Conservation (phyloP, 768 basidiomycete species). For the Tylopilus sp. region DNA sequence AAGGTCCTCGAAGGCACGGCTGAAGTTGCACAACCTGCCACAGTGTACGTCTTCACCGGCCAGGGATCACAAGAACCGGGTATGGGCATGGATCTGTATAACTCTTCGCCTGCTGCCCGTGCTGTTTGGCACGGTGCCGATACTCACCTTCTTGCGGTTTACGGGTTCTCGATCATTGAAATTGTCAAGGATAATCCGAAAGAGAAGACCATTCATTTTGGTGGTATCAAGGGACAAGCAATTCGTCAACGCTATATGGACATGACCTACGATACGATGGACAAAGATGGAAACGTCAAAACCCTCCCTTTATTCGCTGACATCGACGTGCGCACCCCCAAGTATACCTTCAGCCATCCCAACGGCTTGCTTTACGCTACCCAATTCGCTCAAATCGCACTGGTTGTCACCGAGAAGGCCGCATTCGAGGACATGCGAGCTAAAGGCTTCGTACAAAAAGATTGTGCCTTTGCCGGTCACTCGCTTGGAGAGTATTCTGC, state of each 20-base stretch:
- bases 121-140: conserved; percentile 98
- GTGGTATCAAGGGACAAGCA: conserved; percentile 97
- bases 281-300: conserved; percentile 94
- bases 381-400: conserved; percentile 97
- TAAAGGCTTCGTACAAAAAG: conserved; percentile 90
- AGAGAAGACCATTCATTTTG: conserved; percentile 97
- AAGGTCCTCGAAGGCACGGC: conserved; percentile 92
- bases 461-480: conserved; percentile 95
- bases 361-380: conserved; percentile 95
- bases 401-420: conserved; percentile 97
- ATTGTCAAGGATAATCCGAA: conserved; percentile 99
- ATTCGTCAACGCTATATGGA: conserved; percentile 99
- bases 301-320: conserved; percentile 95
- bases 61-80: conserved; percentile 97
- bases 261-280: conserved; percentile 96
- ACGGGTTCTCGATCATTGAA: conserved; percentile 98
- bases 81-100: conserved; percentile 99
- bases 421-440: conserved; percentile 98
- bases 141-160: conserved; percentile 86
- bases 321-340: conserved; percentile 90
- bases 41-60: conserved; percentile 97
- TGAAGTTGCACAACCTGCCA: conserved; percentile 88
- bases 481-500: conserved; percentile 99
- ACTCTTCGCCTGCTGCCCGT: conserved; percentile 85
- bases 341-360: conserved; percentile 98